Conservation (phyloP, 257 asterid species). For the Cruciata laevipes region DNA sequence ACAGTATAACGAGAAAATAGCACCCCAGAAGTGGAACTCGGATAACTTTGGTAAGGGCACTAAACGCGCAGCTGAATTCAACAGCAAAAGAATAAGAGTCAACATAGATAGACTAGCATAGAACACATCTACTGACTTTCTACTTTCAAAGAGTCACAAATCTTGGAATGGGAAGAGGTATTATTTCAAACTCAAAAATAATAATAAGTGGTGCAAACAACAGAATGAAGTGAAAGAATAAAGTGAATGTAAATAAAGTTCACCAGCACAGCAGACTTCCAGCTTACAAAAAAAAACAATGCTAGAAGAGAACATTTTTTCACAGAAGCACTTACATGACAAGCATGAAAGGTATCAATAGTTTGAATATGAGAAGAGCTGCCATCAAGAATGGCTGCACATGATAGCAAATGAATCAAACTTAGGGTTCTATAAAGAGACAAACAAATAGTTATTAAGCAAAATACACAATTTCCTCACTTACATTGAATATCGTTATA, state of each 20-base stretch:
- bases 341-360: slow-evolving; percentile 73
- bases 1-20: slow-evolving; percentile 84
- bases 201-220: background rate
- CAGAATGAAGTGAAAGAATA: background rate
- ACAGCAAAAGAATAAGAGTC: slow-evolving; percentile 1
- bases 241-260: background rate
- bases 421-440: slow-evolving; percentile 3
- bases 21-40: slow-evolving; percentile 75
- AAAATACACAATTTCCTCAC: slow-evolving; percentile 23
- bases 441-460: slow-evolving; percentile 4
- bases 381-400: slow-evolving; percentile 99
- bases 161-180: background rate
- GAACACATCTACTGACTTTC: background rate
- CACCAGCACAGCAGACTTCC: background rate
- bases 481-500: slow-evolving; percentile 92
- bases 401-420: slow-evolving; percentile 12
- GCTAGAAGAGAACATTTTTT: background rate
- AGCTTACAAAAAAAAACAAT: background rate
- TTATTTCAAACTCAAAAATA: too few relatives aligned
- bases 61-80: slow-evolving; percentile 70
- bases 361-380: slow-evolving; percentile 81
- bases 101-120: background rate
- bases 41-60: slow-evolving; percentile 73
- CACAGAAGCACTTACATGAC: slow-evolving; percentile 61
- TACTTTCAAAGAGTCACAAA: background rate